Conservation (phyloP, 768 basidiomycete genomes). For the Leccinum aurantiacum region DNA sequence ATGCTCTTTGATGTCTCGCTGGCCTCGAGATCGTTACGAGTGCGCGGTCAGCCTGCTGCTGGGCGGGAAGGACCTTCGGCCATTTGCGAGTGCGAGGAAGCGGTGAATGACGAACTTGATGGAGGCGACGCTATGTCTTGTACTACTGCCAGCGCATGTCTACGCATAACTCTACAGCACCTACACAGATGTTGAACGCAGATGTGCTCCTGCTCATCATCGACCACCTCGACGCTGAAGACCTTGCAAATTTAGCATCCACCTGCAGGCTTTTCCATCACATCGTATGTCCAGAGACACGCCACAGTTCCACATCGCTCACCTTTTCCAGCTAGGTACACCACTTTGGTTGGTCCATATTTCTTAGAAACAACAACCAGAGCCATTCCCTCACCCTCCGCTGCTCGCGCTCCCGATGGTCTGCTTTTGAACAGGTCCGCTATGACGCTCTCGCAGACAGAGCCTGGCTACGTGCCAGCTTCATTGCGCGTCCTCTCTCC, state of each 20-base stretch:
- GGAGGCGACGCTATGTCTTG: no score
- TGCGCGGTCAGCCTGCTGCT: no score
- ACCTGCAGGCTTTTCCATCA: constrained; percentile 31
- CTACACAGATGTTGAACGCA: no score
- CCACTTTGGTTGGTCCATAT: constrained; percentile 57
- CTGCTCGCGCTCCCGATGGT: constrained; percentile 45
- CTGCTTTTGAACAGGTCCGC: constrained; percentile 41
- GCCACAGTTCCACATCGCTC: not conserved
- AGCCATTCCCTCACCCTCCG: constrained; percentile 55
- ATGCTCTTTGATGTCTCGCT: no score
- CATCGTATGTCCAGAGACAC: constrained; percentile 38
- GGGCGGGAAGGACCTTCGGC: no score
- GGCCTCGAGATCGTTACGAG: no score
- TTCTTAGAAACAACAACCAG: constrained; percentile 45
- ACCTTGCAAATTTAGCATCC: constrained; percentile 37
- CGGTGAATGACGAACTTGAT: no score
- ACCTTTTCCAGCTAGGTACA: constrained; percentile 38
- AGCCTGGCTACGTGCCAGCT: constrained; percentile 50
- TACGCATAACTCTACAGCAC: constrained; percentile 85
- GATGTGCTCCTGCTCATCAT: constrained; percentile 47
- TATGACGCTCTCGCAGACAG: constrained; percentile 55
- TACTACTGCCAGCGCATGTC: constrained; percentile 80
- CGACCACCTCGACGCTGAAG: constrained; percentile 42
- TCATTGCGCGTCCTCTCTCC: constrained; percentile 66
- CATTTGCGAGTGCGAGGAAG: no score